Evolutionary conservation across 2,329 filamentous ascomycete species (phyloP), one percentile per base, ranked within the genome.

Genomic region (Teratosphaeria nubilosa): DNA sequence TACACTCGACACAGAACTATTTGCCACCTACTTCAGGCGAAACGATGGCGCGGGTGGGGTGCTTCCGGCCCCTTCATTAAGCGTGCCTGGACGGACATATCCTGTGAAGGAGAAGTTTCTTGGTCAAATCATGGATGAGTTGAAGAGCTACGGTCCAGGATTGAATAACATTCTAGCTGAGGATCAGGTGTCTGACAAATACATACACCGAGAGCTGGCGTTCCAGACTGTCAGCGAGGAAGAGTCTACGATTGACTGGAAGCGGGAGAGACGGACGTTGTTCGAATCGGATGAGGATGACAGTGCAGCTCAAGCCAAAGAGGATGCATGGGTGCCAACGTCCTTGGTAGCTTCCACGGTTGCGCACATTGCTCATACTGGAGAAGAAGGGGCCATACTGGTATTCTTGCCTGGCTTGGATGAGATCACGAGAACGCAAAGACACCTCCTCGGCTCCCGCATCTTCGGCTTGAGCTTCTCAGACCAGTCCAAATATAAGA

Each of bases 361-460:
- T 56, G 73, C 75, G 3, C 76, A 80, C 60, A 73, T 81, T n/a
- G 66, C 73, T 31, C 70, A 70, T 25, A 76, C 72, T 3, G 77
- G 71, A 2, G 57, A 69, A 5, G 67, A 71, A 11, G 80, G 78
- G 11, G 73, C 77, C 24, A 74, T 81, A 20, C 66, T 81, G 51
- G 76, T 75, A 6, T 80, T 81, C 56, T 68, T 81, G 9, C 78
- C 78, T 2, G 77, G 77, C 5, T 57, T 76, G 11, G 66, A 71
- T 1, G 70, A 77, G 37, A 76, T 78, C 22, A 58, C 70, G 5
- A 65, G 61, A 1, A 65, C 70, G 1, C 62, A 72, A 14, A 62
- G 65, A 1, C 60, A 72, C 20, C 66, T 80, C 11, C 52, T 59
- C 11, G 56, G 55, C 22, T 56, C 59, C 2, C 51, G 62, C 13